Evolutionary conservation across 2,329 filamentous ascomycete species (phyloP).

Genomic region (Ophiosphaerella herpotricha): DNA sequence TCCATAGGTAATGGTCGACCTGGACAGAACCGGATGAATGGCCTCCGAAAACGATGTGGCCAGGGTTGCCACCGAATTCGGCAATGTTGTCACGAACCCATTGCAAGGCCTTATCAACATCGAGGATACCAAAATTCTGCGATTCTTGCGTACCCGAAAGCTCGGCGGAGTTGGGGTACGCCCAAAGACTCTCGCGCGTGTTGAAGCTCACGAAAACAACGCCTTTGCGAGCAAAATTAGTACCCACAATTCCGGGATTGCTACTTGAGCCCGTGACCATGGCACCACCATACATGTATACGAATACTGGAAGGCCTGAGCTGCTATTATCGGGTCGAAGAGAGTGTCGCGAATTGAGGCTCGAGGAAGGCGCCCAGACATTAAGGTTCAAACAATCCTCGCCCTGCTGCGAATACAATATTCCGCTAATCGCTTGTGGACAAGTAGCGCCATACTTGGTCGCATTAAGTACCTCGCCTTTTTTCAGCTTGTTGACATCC

Average conservation of each 20-base stretch:
- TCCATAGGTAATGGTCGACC: conserved; percentile 32
- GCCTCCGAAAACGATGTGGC: conserved; percentile 52
- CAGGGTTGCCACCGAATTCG: conserved; percentile 48
- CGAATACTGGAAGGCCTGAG: conserved; percentile 37
- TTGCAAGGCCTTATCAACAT: conserved; percentile 44
- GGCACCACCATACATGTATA: conserved; percentile 52
- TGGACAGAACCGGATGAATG: conserved; percentile 34
- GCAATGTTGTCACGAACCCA: conserved; percentile 45
- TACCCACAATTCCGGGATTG: conserved; percentile 50
- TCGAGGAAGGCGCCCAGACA: conserved; percentile 25
- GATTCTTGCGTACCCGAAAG: conserved; percentile 21
- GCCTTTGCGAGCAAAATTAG: conserved; percentile 39
- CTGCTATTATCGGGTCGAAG: not conserved
- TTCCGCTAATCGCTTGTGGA: conserved; percentile 28
- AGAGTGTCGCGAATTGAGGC: not conserved
- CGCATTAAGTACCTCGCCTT: conserved; percentile 19
- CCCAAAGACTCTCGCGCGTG: conserved; percentile 43
- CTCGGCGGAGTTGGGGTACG: conserved; percentile 49
- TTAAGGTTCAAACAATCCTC: conserved; percentile 50
- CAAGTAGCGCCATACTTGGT: conserved; percentile 28
- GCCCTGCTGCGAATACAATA: conserved; percentile 23
- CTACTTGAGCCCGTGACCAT: conserved; percentile 49
- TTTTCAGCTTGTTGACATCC: conserved; percentile 12
- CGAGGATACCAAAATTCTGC: conserved; percentile 44
- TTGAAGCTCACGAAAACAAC: conserved; percentile 34